Evolutionary conservation across 2,329 filamentous ascomycete species (phyloP).

Genomic region (Aspergillus spinulosporus): DNA sequence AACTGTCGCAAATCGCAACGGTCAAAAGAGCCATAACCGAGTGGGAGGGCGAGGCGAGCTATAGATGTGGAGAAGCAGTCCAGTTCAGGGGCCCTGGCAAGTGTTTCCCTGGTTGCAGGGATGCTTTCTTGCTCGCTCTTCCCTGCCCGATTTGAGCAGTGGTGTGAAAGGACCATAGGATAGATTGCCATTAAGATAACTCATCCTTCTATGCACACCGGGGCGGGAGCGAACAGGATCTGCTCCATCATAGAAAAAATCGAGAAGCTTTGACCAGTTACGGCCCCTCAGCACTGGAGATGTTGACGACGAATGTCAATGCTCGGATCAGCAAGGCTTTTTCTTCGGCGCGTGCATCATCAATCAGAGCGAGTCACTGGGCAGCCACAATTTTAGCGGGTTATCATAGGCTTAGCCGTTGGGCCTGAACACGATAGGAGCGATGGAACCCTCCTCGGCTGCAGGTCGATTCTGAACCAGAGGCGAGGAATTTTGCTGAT

Average conservation of each 20-base stretch:
- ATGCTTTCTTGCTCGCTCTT: not conserved
- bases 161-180: conserved; percentile 1
- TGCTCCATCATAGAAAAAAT: conserved; percentile 26
- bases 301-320: conserved; percentile 19
- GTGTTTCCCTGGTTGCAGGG: conserved; percentile 6
- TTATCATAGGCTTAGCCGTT: conserved; percentile 13
- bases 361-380: conserved; percentile 14
- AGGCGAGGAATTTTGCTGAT: conserved; percentile 34
- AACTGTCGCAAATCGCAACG: not conserved
- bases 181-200: conserved; percentile 9
- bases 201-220: conserved; percentile 4
- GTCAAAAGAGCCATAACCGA: not conserved
- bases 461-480: conserved; percentile 28
- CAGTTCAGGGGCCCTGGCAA: conserved; percentile 3
- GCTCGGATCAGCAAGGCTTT: conserved; percentile 1
- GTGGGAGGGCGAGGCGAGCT: conserved; percentile 5
- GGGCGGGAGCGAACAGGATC: conserved; percentile 29
- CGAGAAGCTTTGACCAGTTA: conserved; percentile 36
- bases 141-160: conserved; percentile 20
- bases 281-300: conserved; percentile 23
- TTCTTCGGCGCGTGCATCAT: conserved; percentile 13
- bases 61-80: conserved; percentile 12
- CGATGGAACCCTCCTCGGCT: conserved; percentile 29
- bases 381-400: conserved; percentile 3
- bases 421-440: conserved; percentile 15